Conservation (phyloP, 1,139 yeast genomes). For the Suzukiozyma palmioleophila region DNA sequence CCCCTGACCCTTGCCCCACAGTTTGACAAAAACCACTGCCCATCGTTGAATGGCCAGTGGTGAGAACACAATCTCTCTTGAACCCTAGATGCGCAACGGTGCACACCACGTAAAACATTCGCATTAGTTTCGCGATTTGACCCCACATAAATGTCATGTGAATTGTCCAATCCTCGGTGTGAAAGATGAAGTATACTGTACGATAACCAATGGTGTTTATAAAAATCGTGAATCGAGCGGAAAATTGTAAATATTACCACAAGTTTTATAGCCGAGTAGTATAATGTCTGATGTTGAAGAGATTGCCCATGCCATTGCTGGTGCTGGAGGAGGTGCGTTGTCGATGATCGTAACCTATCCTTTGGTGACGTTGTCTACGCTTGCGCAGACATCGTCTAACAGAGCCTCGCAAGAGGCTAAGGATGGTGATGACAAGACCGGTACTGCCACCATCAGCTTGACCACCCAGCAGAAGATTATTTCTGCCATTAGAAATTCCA, state of each 20-base stretch:
- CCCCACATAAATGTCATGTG: conserved; percentile 1
- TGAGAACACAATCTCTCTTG: too few relatives aligned
- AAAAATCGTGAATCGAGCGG: too few relatives aligned
- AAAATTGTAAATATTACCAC: too few relatives aligned
- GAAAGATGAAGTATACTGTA: too few relatives aligned
- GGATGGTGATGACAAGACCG: conserved; percentile 11
- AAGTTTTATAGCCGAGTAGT: not conserved
- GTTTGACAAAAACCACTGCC: too few relatives aligned
- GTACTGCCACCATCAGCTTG: conserved; percentile 7
- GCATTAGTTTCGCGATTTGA: not conserved
- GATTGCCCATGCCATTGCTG: conserved; percentile 83
- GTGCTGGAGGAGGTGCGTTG: conserved; percentile 90
- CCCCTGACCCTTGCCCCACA: too few relatives aligned
- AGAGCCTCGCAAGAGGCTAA: conserved; percentile 30
- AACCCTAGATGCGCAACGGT: too few relatives aligned
- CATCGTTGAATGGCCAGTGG: too few relatives aligned
- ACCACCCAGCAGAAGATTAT: conserved; percentile 17
- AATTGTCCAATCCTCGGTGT: not conserved
- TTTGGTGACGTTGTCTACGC: conserved; percentile 74
- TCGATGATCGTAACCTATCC: conserved; percentile 87
- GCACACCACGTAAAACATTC: too few relatives aligned
- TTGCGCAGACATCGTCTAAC: conserved; percentile 67
- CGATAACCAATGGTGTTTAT: too few relatives aligned
- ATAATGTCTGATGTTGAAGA: conserved; percentile 44
- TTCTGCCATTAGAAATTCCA: conserved; percentile 16